Conservation (phyloP, 768 basidiomycete genomes). For the Hypsizygus marmoreus region DNA sequence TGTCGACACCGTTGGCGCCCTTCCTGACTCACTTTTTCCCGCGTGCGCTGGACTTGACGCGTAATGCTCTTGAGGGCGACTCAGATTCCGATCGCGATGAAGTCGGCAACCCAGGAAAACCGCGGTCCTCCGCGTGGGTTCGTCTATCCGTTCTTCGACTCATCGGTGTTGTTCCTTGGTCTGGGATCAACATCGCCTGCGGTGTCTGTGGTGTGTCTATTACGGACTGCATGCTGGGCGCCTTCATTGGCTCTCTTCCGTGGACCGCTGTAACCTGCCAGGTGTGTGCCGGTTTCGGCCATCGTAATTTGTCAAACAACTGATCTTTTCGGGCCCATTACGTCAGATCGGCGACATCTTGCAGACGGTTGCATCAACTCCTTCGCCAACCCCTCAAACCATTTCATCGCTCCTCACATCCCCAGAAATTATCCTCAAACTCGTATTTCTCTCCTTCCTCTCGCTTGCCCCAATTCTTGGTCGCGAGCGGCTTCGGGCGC, state of each 20-base stretch:
- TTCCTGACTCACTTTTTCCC: slow-evolving; percentile 82
- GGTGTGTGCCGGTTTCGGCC: slow-evolving; percentile 42
- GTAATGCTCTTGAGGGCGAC: slow-evolving; percentile 74
- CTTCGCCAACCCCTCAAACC: slow-evolving; percentile 70
- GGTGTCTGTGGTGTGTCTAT: slow-evolving; percentile 85
- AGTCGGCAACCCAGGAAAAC: slow-evolving; percentile 30
- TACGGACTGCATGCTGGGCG: slow-evolving; percentile 73
- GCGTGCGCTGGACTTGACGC: slow-evolving; percentile 81
- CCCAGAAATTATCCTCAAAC: slow-evolving; percentile 81
- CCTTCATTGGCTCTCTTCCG: slow-evolving; percentile 82
- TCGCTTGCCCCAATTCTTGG: slow-evolving; percentile 87
- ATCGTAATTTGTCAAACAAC: slow-evolving; percentile 14
- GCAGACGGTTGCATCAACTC: slow-evolving; percentile 76
- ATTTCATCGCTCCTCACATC: slow-evolving; percentile 85
- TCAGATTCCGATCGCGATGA: slow-evolving; percentile 43
- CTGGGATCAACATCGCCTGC: slow-evolving; percentile 95
- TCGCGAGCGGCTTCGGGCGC: slow-evolving; percentile 60
- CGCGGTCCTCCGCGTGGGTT: slow-evolving; percentile 68
- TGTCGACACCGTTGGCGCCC: slow-evolving; percentile 84
- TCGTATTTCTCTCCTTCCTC: slow-evolving; percentile 78
- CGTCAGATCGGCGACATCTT: slow-evolving; percentile 83
- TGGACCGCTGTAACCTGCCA: slow-evolving; percentile 95
- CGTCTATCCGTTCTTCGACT: slow-evolving; percentile 85
- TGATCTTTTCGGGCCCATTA: slow-evolving; percentile 15
- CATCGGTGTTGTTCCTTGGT: slow-evolving; percentile 95